Conservation (phyloP, 1,139 yeast genomes). For the Taiozyma sp. region DNA sequence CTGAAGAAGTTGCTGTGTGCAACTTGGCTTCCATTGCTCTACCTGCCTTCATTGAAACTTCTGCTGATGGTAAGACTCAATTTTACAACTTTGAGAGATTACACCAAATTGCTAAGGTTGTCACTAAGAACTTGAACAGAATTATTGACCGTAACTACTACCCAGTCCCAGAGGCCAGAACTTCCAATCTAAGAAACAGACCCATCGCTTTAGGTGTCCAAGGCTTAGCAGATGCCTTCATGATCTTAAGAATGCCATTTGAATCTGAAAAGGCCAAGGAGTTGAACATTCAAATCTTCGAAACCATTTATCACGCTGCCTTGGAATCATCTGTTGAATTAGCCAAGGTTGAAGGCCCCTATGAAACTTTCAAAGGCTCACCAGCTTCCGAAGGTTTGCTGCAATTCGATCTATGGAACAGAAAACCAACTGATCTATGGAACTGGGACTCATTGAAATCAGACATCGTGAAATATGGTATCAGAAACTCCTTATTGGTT, state of each 20-base stretch:
- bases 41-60: slow-evolving; percentile 48
- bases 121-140: slow-evolving; percentile 68
- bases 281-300: slow-evolving; percentile 77
- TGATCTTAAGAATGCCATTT: slow-evolving; percentile 73
- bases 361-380: slow-evolving; percentile 67
- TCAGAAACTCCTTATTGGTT: slow-evolving; percentile 77
- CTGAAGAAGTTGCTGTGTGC: slow-evolving; percentile 89
- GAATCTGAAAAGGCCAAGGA: slow-evolving; percentile 69
- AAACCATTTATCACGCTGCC: slow-evolving; percentile 86
- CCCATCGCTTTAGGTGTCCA: slow-evolving; percentile 91
- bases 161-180: slow-evolving; percentile 68
- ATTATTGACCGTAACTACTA: slow-evolving; percentile 77
- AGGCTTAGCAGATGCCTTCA: slow-evolving; percentile 85
- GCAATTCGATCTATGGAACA: slow-evolving; percentile 80
- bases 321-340: slow-evolving; percentile 76
- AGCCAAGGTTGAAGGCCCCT: slow-evolving; percentile 61
- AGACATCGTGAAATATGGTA: slow-evolving; percentile 55
- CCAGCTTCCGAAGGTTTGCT: slow-evolving; percentile 79
- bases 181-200: slow-evolving; percentile 70
- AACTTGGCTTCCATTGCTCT: slow-evolving; percentile 84
- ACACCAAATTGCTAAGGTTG: slow-evolving; percentile 70
- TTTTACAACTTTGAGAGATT: slow-evolving; percentile 66
- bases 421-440: slow-evolving; percentile 56
- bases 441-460: slow-evolving; percentile 73
- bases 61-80: slow-evolving; percentile 43